Evolutionary conservation across 768 basidiomycete species (phyloP).

Genomic region (Lentinula raphanica): DNA sequence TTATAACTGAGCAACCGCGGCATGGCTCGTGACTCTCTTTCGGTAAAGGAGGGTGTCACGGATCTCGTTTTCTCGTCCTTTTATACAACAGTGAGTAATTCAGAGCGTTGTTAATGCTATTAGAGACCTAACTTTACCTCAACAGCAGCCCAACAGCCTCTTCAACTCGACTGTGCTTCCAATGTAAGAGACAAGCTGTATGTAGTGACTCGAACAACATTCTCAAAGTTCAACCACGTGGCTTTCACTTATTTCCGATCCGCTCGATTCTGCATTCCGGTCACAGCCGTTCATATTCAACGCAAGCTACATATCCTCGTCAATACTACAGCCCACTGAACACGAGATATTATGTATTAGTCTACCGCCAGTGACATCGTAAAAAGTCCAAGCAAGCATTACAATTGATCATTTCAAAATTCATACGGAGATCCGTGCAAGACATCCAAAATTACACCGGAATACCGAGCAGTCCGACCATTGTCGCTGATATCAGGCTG

Average conservation of each 20-base stretch:
- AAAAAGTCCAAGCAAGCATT: background rate
- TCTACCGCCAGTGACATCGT: background rate
- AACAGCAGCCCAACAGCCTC: background rate
- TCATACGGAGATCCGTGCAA: background rate
- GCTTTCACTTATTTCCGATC: background rate
- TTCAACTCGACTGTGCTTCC: background rate
- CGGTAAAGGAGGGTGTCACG: background rate
- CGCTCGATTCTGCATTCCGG: too few species aligned
- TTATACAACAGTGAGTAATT: background rate
- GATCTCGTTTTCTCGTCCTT: background rate
- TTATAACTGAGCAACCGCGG: background rate
- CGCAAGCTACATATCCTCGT: background rate
- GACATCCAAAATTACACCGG: background rate
- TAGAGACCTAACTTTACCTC: slow-evolving; percentile 1
- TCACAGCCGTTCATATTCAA: background rate
- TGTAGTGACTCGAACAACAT: background rate
- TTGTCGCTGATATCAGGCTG: background rate
- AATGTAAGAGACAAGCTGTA: background rate
- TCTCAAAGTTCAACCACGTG: background rate
- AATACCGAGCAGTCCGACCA: background rate
- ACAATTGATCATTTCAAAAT: background rate
- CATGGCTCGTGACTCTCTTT: slow-evolving; percentile 3
- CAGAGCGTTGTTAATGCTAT: background rate
- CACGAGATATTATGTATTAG: background rate
- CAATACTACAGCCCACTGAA: background rate